phyloP scores from a whole-genome alignment of 2,329 filamentous ascomycete genomes.

The Neonectria hederae region DNA sequence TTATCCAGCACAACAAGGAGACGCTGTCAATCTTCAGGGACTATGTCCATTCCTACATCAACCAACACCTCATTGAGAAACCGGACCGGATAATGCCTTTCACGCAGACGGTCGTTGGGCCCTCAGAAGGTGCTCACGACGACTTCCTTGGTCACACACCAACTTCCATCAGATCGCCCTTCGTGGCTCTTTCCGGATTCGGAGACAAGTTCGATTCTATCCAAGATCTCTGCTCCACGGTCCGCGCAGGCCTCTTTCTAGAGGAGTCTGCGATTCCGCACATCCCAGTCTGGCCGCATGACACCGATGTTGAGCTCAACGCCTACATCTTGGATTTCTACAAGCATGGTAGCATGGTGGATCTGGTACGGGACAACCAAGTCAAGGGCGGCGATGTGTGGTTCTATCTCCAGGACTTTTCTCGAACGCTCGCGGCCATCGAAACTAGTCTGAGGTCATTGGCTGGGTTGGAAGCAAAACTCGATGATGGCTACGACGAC shows the following conservation, averaged over 20 bases:
- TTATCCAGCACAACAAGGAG: constrained; percentile 70
- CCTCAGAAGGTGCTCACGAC: constrained; percentile 20
- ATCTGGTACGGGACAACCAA: constrained; percentile 70
- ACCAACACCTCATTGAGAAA: constrained; percentile 65
- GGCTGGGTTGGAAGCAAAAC: constrained; percentile 48
- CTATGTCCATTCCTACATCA: constrained; percentile 75
- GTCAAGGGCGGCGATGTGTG: constrained; percentile 75
- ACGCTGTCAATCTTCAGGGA: constrained; percentile 72
- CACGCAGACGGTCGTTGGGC: constrained; percentile 59
- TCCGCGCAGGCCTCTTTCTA: constrained; percentile 75
- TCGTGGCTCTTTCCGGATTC: constrained; percentile 76
- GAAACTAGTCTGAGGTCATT: constrained; percentile 70
- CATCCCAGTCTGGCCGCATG: constrained; percentile 68
- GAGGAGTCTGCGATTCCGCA: constrained; percentile 79
- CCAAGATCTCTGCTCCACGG: constrained; percentile 72
- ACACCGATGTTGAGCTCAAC: constrained; percentile 63
- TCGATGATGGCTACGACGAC: constrained; percentile 47
- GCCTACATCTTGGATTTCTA: constrained; percentile 81
- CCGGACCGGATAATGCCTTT: constrained; percentile 68
- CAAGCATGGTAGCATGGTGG: constrained; percentile 72
- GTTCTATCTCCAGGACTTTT: constrained; percentile 73
- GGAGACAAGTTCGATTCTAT: constrained; percentile 71
- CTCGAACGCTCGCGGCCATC: constrained; percentile 73
- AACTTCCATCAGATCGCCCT: constrained; percentile 69
- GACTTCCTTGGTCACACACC: constrained; percentile 26